Evolutionary conservation across 768 basidiomycete genomes (phyloP), one percentile per base, ranked within the genome.

Genomic region (Tulasnella sp.): DNA sequence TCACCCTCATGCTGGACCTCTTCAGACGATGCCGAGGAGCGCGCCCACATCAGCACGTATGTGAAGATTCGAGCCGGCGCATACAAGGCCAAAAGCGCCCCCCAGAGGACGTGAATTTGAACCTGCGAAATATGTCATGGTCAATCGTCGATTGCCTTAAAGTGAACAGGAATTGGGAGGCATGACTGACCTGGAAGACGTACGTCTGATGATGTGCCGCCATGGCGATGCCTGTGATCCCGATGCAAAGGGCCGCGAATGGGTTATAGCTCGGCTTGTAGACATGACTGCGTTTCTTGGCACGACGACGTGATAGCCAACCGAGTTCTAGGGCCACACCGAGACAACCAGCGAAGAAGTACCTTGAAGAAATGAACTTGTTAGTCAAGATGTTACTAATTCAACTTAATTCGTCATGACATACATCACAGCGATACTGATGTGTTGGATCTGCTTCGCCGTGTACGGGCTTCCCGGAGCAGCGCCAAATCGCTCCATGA

Each of bases 401-500:
- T 15, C 34, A 5, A 10, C 45, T n/a, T 5, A 48, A 19, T 19
- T 10, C 7, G 19, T 7, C 45, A 10, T 9, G 10, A 65, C 79
- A 64, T 68, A 85, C 88, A 66, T 71, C 52, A 74, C 65, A 13
- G 94, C 94, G 64, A 98, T 96, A 58, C 85, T 80, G 56, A 95
- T 94, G 66, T 97, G 95, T 67, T 98, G 91, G 15, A 96, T 80
- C 68, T 96, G 81, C 70, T 92, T 95, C 24, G 91, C 86, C 1
- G 88, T 87, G 73, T 79, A 95, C 13, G 93, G 88, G 67, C 85
- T 84, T 13, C 88, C 89, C 0, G 86, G 73, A 15, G 78, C 72
- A 0, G 84, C 88, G 2, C 93, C 94, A 64, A 95, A 88, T 43
- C 95, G 80, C 72, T 98, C 95, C 88, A 97, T 91, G 90, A 91